phyloP scores from a whole-genome alignment of 2,329 filamentous ascomycete genomes.

The Penicillium sp. region DNA sequence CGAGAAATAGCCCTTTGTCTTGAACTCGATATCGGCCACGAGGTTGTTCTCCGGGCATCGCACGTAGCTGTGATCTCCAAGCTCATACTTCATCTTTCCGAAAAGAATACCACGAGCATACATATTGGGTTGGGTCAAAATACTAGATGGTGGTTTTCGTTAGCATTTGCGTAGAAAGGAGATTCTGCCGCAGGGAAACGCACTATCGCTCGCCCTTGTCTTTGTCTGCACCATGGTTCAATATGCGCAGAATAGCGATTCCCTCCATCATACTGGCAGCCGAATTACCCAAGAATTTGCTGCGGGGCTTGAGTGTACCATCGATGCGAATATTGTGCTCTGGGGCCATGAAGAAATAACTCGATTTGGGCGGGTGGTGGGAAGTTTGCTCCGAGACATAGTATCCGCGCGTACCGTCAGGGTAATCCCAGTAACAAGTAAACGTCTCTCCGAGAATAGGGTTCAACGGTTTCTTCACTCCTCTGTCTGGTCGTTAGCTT shows the following conservation, averaged over 20 bases:
- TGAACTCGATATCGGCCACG: conserved; percentile 93
- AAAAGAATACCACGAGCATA: conserved; percentile 96
- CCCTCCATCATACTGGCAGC: conserved; percentile 98
- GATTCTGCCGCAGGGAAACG: conserved; percentile 40
- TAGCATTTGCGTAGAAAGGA: conserved; percentile 5
- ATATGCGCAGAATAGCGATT: conserved; percentile 79
- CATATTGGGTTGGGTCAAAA: conserved; percentile 98
- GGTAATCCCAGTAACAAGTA: conserved; percentile 93
- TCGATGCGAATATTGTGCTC: conserved; percentile 94
- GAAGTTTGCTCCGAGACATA: conserved; percentile 98
- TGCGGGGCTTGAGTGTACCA: conserved; percentile 90
- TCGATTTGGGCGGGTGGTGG: conserved; percentile 97
- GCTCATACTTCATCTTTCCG: conserved; percentile 99
- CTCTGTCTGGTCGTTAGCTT: conserved; percentile 56
- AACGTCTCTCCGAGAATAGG: conserved; percentile 94
- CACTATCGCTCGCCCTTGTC: conserved; percentile 83
- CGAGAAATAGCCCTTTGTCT: conserved; percentile 96
- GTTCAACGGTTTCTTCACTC: conserved; percentile 97
- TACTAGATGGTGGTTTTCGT: conserved; percentile 54
- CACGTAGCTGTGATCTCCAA: conserved; percentile 93
- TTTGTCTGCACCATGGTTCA: conserved; percentile 72
- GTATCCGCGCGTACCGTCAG: conserved; percentile 82
- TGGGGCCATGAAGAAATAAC: conserved; percentile 98
- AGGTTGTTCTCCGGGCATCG: conserved; percentile 86
- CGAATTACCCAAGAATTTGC: conserved; percentile 94